Percentiles rank a stretch among this genome's conserved stretches.
Evolutionary conservation across 148 eudicot species (phyloP).

Genomic region (Beta vulgaris): DNA sequence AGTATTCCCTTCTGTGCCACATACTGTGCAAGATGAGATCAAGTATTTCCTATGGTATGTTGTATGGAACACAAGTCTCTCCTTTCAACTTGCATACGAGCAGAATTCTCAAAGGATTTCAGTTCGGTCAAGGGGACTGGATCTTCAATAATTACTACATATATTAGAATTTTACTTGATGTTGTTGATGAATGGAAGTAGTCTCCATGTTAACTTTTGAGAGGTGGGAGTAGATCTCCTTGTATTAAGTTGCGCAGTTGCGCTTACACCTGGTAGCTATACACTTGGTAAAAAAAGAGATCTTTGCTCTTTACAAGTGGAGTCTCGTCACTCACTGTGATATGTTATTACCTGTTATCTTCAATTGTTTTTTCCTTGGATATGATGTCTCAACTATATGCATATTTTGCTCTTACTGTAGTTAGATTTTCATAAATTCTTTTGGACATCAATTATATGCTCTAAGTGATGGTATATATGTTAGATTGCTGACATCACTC

Average conservation of each 20-base stretch:
- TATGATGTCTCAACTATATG: neutral
- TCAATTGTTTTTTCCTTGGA: neutral
- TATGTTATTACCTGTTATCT: neutral
- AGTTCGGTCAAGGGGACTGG: neutral
- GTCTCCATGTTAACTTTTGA: neutral
- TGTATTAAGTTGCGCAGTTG: neutral
- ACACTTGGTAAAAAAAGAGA: neutral
- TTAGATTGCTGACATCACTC: constrained; percentile 92
- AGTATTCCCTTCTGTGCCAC: neutral
- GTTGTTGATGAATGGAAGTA: neutral
- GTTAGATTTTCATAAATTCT: neutral
- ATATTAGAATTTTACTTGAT: neutral
- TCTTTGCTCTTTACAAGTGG: neutral
- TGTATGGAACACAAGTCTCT: neutral
- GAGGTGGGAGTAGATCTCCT: neutral
- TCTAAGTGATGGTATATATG: constrained; percentile 7
- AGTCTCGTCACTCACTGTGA: neutral
- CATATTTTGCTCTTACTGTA: neutral
- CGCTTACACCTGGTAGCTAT: neutral
- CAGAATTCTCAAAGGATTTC: neutral
- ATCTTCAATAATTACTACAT: neutral
- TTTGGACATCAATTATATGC: neutral
- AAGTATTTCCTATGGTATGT: neutral
- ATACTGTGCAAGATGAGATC: neutral
- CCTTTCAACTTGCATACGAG: neutral